Evolutionary conservation across 2,329 filamentous ascomycete species (phyloP).

Genomic region (Cadophora malorum): DNA sequence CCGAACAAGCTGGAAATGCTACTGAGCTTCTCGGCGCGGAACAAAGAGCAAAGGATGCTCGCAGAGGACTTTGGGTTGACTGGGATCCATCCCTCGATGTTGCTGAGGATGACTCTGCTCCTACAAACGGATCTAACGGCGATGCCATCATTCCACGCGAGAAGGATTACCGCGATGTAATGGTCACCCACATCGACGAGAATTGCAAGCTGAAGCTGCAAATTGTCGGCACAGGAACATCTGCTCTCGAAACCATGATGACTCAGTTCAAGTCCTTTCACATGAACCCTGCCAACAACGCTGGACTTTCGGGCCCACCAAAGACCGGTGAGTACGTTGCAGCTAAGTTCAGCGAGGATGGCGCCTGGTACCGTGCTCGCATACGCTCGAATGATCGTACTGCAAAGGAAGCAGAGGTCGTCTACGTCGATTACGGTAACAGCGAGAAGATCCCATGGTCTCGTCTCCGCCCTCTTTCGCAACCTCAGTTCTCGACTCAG

Average conservation of each 20-base stretch:
- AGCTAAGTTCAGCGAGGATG: slow-evolving; percentile 87
- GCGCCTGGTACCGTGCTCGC: slow-evolving; percentile 92
- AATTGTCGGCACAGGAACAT: slow-evolving; percentile 84
- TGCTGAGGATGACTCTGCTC: slow-evolving; percentile 60
- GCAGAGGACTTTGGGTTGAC: slow-evolving; percentile 90
- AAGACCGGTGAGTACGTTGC: slow-evolving; percentile 93
- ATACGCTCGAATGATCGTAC: slow-evolving; percentile 92
- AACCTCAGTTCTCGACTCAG: slow-evolving; percentile 78
- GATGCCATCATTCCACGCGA: slow-evolving; percentile 65
- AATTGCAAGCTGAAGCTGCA: slow-evolving; percentile 89
- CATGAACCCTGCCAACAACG: slow-evolving; percentile 79
- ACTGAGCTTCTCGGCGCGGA: slow-evolving; percentile 88
- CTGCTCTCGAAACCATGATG: slow-evolving; percentile 87
- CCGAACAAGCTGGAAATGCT: slow-evolving; percentile 91
- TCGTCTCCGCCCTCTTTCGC: slow-evolving; percentile 78
- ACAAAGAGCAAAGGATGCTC: slow-evolving; percentile 84
- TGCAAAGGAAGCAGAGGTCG: slow-evolving; percentile 84
- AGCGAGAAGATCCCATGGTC: slow-evolving; percentile 87
- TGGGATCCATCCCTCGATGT: slow-evolving; percentile 91
- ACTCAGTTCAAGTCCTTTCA: slow-evolving; percentile 91
- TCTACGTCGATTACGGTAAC: slow-evolving; percentile 98
- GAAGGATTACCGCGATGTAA: slow-evolving; percentile 91
- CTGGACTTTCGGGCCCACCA: slow-evolving; percentile 74
- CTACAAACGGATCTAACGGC: slow-evolving; percentile 58
- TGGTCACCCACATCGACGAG: slow-evolving; percentile 88